Base-by-base conservation (phyloP, 2,329 filamentous ascomycete species). In the Hymenoscyphus fraxineus region DNA sequence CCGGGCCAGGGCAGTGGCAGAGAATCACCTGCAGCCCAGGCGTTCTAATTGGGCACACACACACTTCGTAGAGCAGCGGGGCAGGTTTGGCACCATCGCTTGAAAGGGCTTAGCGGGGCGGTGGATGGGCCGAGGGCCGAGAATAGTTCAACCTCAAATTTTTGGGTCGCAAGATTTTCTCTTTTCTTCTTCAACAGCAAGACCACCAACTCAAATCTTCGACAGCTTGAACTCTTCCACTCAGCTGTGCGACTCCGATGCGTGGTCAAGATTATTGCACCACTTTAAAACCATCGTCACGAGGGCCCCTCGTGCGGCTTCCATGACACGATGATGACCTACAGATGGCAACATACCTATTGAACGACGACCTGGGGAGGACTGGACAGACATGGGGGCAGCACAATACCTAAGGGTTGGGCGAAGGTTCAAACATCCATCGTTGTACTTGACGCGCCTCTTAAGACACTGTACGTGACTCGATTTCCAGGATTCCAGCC, bases 221-320 rank as follows among this genome's bases (percentile, higher is more conserved):
- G 83, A 81, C 85, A 85, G 83, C 81, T 83, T 77, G 81, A 82
- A 72, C 69, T 70, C 71, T 75, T 73, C 80, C 72, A 87, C 83
- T 85, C 83, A 82, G 81, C 84, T 89, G 86, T 81, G 13, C 83
- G 85, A 88, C 81, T 89, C 85, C 85, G 85, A 85, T 85, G 83
- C 78, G 84, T 84, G 82, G 88, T 89, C 88, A 80, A 91, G 88
- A 92, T 79, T 62, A 71, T 19, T 66, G 77, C 78, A 83, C 88
- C 84, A 85, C 86, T 88, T 81, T 89, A 92, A 92, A 92, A 92
- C 89, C 88, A 88, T 91, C 84, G 85, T 87, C 84, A 87, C 85
- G 88, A 92, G 86, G 85, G 85, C 80, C 82, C 78, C 79, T 76
- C 70, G 69, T 77, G 78, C 76, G 80, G 81, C 82, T 81, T 81